phyloP scores from a whole-genome alignment of 345 rosid species.

The Lumnitzera littorea region DNA sequence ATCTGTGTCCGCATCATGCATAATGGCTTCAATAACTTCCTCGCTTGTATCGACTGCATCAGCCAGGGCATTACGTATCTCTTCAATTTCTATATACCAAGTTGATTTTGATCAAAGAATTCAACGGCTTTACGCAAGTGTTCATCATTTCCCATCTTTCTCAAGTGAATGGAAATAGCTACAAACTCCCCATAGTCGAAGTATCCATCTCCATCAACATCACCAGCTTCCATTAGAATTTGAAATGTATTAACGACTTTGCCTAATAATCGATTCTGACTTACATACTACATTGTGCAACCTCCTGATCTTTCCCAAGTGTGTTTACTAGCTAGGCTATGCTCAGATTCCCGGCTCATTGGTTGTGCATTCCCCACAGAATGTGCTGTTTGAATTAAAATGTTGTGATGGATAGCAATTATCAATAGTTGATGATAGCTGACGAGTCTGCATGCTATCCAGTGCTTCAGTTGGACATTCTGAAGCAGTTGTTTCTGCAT shows the following conservation, averaged over 20 bases:
- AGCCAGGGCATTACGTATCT: slow-evolving; percentile 62
- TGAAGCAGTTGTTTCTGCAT: slow-evolving; percentile 17
- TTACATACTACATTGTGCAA: too few species aligned
- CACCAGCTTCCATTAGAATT: slow-evolving; percentile 26
- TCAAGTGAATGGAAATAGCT: slow-evolving; percentile 87
- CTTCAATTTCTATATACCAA: slow-evolving; percentile 86
- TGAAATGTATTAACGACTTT: too few species aligned
- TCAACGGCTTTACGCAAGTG: slow-evolving; percentile 83
- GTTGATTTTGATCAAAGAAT: slow-evolving; percentile 67
- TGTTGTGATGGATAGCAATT: slow-evolving; percentile 14
- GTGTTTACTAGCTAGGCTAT: too few species aligned
- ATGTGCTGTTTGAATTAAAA: too few species aligned
- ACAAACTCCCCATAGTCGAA: slow-evolving; percentile 78
- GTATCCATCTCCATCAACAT: slow-evolving; percentile 72
- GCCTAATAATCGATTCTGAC: too few species aligned
- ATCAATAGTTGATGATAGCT: slow-evolving; percentile 12
- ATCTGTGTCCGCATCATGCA: slow-evolving; percentile 89
- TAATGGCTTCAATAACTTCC: slow-evolving; percentile 77
- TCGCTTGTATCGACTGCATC: slow-evolving; percentile 69
- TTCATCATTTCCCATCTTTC: slow-evolving; percentile 84
- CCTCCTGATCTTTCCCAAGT: too few species aligned
- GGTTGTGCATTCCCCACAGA: too few species aligned
- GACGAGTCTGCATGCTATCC: slow-evolving; percentile 9
- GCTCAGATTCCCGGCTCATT: too few species aligned
- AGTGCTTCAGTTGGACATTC: slow-evolving; percentile 9